Evolutionary conservation across 495 filamentous ascomycete genomes (phyloP), one percentile per base, ranked within the genome.

Genomic region (Aspergillus saccharolyticus): DNA sequence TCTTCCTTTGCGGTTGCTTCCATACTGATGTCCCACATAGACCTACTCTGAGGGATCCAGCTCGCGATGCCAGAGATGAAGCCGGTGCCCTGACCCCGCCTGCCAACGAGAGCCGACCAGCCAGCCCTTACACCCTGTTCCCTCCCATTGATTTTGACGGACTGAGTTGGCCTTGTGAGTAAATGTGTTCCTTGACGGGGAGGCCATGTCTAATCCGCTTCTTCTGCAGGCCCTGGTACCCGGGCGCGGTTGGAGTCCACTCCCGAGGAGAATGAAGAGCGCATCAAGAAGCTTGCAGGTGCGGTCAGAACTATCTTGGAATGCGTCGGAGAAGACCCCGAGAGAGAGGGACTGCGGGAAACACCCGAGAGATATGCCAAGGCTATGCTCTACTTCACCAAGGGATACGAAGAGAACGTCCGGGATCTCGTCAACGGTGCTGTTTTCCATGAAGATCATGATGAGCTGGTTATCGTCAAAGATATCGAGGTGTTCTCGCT

Each of bases 361-460:
- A 98, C 94, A 1, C 94, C 95, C 2, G 84, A 89, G 62, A 78
- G 94, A 56, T 97, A 97, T 73, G 94, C 95, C 57, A 93, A 93
- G 71, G 94, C 94, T 5, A 92, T 98, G 91, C 80, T 98, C 19
- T 96, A 89, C 78, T 96, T 98, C 75, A 98, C 94, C n/a, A 96
- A 96, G 69, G 94, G 94, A 24, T 98, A 98, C 65, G 90, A 97
- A 73, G 88, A 98, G 79, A 97, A 97, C 69, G 83, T 98, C 46
- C 78, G 85, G 56, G 91, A 95, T 65, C 86, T 98, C 57, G 89
- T 98, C 56, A 96, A 97, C 68, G 87, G 87, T 48, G 94, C 94
- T 28, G 90, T 97, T 57, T 98, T 98, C 74, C 88, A 96, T 63
- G 94, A 98, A 69, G 89, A 92, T 65, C 94, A 97, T 67, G 93